Conservation (phyloP, 2,329 filamentous ascomycete genomes). For the Penicillium brevicompactum region DNA sequence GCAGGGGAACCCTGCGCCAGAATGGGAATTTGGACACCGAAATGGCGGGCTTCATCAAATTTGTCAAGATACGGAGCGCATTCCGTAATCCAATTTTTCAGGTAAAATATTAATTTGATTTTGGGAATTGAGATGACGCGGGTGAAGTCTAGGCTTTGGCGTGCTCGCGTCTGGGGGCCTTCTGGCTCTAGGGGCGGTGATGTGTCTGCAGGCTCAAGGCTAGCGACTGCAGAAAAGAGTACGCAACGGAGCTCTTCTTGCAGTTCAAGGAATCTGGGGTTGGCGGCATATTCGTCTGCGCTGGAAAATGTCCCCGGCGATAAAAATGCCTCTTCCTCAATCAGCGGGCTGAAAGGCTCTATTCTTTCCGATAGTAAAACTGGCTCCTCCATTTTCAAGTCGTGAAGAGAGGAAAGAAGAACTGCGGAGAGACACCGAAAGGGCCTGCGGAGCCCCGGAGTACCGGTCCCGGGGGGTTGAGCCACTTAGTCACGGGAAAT, state of each 20-base stretch:
- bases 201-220: conserved; percentile 40
- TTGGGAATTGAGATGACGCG: conserved; percentile 32
- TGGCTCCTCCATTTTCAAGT: conserved; percentile 18
- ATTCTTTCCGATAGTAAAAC: conserved; percentile 13
- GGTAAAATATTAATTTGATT: conserved; percentile 39
- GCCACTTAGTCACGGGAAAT: conserved; percentile 13
- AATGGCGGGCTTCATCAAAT: conserved; percentile 55
- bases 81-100: conserved; percentile 44
- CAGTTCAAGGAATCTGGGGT: conserved; percentile 47
- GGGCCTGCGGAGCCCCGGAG: background rate
- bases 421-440: conserved; percentile 4
- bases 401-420: conserved; percentile 13
- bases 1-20: conserved; percentile 49
- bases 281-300: conserved; percentile 28
- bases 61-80: conserved; percentile 52
- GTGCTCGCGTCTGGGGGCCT: conserved; percentile 5
- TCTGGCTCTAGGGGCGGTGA: conserved; percentile 30
- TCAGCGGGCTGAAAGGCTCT: conserved; percentile 17
- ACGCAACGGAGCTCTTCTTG: conserved; percentile 47
- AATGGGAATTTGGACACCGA: conserved; percentile 53
- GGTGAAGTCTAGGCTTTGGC: conserved; percentile 24
- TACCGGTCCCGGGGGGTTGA: no score
- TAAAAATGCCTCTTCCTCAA: conserved; percentile 26
- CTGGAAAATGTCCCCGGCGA: conserved; percentile 30
- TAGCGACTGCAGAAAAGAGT: conserved; percentile 47